These are phyloP conservation scores for Lonicera japonica DNA, from an alignment of 129 eudicot genomes.

Conservation along the genomic window DNA sequence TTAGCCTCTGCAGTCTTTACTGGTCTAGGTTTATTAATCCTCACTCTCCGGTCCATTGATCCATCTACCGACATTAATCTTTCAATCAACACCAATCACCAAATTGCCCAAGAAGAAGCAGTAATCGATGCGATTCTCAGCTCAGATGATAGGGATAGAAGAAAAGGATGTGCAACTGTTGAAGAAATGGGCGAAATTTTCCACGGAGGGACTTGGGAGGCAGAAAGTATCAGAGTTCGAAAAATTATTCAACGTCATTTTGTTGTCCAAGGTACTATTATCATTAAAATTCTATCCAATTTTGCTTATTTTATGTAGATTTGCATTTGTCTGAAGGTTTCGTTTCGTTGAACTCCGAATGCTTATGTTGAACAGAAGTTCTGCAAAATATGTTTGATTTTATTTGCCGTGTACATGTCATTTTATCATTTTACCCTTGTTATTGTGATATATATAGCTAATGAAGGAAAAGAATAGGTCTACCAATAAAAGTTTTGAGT, in stretches of 20 bases:
- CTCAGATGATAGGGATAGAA: not conserved
- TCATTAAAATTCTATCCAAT: too few species aligned
- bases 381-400: too few species aligned
- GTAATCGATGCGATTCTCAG: not conserved
- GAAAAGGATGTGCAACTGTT: slow-evolving; percentile 52
- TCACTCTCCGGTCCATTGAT: slow-evolving; percentile 49
- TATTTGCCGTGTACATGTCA: too few species aligned
- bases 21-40: slow-evolving; percentile 35
- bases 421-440: too few species aligned
- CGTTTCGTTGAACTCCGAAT: too few species aligned
- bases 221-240: slow-evolving; percentile 42
- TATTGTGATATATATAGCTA: too few species aligned
- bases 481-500: too few species aligned
- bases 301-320: too few species aligned
- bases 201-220: slow-evolving; percentile 39
- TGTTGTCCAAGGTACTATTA: slow-evolving; percentile 43
- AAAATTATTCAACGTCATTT: slow-evolving; percentile 45
- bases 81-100: slow-evolving; percentile 6
- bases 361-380: too few species aligned
- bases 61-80: slow-evolving; percentile 25
- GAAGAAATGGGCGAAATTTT: slow-evolving; percentile 68
- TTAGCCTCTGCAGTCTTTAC: slow-evolving; percentile 42
- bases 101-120: not conserved
- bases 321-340: too few species aligned
- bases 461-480: too few species aligned